A percentile compares a stretch with the other conserved stretches of the same genome.
Conservation (phyloP, 1,284 basidiomycete species). For the Trichosporon sp. region DNA sequence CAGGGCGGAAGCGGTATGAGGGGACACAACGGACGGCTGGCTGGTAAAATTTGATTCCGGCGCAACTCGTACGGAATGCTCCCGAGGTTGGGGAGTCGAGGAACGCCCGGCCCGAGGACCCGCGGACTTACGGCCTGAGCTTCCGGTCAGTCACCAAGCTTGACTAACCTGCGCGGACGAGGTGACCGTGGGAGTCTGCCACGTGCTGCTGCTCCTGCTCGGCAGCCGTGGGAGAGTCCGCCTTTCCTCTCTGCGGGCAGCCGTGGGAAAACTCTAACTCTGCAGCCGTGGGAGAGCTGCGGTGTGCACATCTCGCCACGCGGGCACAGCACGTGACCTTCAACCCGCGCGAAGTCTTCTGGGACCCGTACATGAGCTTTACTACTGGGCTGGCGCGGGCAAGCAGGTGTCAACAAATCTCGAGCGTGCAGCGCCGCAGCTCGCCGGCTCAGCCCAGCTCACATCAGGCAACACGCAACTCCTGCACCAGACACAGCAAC, state of each 20-base stretch:
- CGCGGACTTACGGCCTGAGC: not conserved
- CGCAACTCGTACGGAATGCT: not conserved
- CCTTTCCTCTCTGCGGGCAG: not conserved
- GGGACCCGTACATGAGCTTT: constrained; percentile 1
- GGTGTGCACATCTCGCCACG: not conserved
- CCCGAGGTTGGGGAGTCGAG: not conserved
- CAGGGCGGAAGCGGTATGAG: not conserved
- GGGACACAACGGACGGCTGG: too few species aligned
- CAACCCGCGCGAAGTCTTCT: not conserved
- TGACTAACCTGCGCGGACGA: not conserved
- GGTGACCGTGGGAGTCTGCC: not conserved
- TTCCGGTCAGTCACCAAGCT: not conserved
- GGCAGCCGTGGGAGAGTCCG: not conserved
- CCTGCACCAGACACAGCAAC: too few species aligned
- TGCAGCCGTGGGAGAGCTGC: not conserved
- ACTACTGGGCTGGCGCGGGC: not conserved
- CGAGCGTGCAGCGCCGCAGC: not conserved
- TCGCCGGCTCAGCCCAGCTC: not conserved
- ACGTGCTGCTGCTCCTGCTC: not conserved
- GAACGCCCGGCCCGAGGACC: not conserved
- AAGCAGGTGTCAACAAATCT: not conserved
- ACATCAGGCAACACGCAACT: not conserved
- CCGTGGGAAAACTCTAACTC: not conserved
- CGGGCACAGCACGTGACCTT: not conserved
- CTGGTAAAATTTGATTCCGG: not conserved